Evolutionary conservation across 108 stramenopile genomes (phyloP).

Genomic region (Nitzschia palea): DNA sequence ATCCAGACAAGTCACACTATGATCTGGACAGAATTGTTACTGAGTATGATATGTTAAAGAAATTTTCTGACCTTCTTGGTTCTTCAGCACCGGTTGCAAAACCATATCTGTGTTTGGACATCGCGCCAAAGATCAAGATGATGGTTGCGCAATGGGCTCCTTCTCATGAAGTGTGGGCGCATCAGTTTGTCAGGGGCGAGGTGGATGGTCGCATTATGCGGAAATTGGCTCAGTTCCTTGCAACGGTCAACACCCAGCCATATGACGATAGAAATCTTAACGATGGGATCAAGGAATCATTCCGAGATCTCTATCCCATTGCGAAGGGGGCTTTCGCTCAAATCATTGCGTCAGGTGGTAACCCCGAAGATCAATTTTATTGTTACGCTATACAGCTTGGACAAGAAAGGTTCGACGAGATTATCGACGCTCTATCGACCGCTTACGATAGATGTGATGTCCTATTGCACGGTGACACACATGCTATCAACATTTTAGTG

Average conservation of each 20-base stretch:
- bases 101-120: conserved; percentile 34
- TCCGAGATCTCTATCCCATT: conserved; percentile 3
- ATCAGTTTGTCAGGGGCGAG: conserved; percentile 50
- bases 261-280: conserved; percentile 12
- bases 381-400: neutral
- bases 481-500: conserved; percentile 62
- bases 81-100: conserved; percentile 18
- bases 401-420: conserved; percentile 7
- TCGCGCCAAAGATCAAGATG: conserved; percentile 19
- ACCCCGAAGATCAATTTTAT: conserved; percentile 3
- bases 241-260: conserved; percentile 32
- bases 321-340: neutral
- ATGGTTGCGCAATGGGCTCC: conserved; percentile 50
- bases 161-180: conserved; percentile 25
- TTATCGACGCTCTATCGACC: conserved; percentile 1
- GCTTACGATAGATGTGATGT: neutral
- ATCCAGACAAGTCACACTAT: conserved; percentile 14
- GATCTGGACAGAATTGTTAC: conserved; percentile 11
- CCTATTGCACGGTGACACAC: conserved; percentile 11
- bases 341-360: conserved; percentile 2
- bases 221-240: conserved; percentile 42
- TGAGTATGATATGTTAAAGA: conserved; percentile 26
- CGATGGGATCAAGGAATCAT: conserved; percentile 26
- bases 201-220: conserved; percentile 50
- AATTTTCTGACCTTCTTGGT: conserved; percentile 13